Conservation (phyloP, 1,284 basidiomycete genomes). For the Tetrapyrgos nigripes region DNA sequence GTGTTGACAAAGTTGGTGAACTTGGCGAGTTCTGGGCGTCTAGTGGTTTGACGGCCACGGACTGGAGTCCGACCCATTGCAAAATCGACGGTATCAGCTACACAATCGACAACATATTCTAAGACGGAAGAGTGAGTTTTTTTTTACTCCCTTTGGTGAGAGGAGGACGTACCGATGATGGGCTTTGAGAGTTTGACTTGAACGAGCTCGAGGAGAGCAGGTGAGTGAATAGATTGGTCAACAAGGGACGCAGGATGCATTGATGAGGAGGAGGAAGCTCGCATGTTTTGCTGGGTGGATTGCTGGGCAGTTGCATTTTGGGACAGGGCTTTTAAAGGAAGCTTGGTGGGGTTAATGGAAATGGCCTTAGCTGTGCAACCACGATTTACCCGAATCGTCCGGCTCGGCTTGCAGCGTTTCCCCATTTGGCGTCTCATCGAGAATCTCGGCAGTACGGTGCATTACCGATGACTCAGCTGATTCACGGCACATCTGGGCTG, state of each 20-base stretch:
- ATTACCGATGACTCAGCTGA: no score
- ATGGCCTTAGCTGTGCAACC: no score
- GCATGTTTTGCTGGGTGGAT: background rate
- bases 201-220: constrained; percentile 67
- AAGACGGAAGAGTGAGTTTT: constrained; percentile 15
- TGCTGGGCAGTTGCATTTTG: background rate
- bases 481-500: no score
- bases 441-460: no score
- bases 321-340: no score
- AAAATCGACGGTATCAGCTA: constrained; percentile 74
- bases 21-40: constrained; percentile 55
- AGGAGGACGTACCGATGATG: constrained; percentile 60
- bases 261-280: constrained; percentile 31
- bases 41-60: constrained; percentile 52
- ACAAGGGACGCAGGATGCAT: constrained; percentile 69
- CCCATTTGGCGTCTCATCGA: no score
- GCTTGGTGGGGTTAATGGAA: no score
- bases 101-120: constrained; percentile 74
- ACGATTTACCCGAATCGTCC: no score
- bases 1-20: constrained; percentile 69
- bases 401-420: no score
- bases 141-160: constrained; percentile 1
- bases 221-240: constrained; percentile 63
- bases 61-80: constrained; percentile 66
- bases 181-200: constrained; percentile 62